Evolutionary conservation across 352 stramenopile species (phyloP).

Genomic region (Phytophthora tentaculata): DNA sequence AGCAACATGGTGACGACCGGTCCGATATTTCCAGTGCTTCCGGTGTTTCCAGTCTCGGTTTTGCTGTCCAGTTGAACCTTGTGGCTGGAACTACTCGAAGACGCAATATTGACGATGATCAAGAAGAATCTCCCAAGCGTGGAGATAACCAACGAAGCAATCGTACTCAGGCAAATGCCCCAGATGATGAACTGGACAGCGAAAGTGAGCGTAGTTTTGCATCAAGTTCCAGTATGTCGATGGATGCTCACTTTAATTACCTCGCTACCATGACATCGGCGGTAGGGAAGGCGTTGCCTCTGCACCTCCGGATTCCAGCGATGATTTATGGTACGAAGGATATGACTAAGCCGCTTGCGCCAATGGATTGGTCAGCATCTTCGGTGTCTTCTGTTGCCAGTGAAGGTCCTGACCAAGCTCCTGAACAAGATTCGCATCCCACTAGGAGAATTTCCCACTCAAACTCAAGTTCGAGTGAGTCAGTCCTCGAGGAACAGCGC

Average conservation of each 20-base stretch:
- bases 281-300: constrained; percentile 45
- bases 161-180: not conserved
- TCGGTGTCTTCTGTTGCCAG: constrained; percentile 30
- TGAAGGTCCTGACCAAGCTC: constrained; percentile 6
- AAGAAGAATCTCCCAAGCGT: too few species aligned
- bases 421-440: not conserved
- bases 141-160: constrained; percentile 9
- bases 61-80: constrained; percentile 51
- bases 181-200: constrained; percentile 19
- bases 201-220: constrained; percentile 38
- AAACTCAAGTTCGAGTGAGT: constrained; percentile 23
- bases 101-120: constrained; percentile 13
- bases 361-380: constrained; percentile 39
- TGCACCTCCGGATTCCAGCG: constrained; percentile 51
- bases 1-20: constrained; percentile 5
- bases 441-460: constrained; percentile 11
- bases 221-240: constrained; percentile 55
- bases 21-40: constrained; percentile 44
- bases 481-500: constrained; percentile 15
- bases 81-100: constrained; percentile 36
- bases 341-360: constrained; percentile 48
- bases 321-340: constrained; percentile 40
- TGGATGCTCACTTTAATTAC: constrained; percentile 53
- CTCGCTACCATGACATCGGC: constrained; percentile 56
- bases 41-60: constrained; percentile 55